phyloP scores from a whole-genome alignment of 768 basidiomycete species.

The Lactifluus pinguis region DNA sequence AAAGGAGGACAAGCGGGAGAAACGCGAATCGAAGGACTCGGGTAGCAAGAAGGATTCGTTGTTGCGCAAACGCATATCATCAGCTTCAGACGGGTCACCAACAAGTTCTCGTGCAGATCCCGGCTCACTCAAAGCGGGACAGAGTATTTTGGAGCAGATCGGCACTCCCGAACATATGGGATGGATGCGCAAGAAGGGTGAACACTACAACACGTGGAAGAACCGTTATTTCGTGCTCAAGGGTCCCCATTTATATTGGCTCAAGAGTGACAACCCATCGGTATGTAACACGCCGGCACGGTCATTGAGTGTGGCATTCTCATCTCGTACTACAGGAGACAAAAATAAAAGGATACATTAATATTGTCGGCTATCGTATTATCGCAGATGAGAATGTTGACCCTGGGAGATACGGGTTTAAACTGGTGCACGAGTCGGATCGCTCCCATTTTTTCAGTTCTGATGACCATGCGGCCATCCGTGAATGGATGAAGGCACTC shows the following conservation, averaged over 20 bases:
- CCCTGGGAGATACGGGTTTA: constrained; percentile 91
- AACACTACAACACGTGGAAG: constrained; percentile 91
- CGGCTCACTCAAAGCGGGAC: constrained; percentile 34
- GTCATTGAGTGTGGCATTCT: neutral
- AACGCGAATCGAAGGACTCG: constrained; percentile 20
- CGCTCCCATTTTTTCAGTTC: constrained; percentile 89
- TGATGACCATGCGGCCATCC: constrained; percentile 70
- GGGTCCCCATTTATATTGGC: constrained; percentile 81
- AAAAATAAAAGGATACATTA: constrained; percentile 93
- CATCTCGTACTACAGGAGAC: constrained; percentile 51
- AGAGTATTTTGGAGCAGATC: constrained; percentile 81
- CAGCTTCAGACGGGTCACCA: constrained; percentile 1
- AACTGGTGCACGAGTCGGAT: constrained; percentile 82
- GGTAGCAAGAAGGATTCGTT: constrained; percentile 28
- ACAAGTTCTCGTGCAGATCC: neutral
- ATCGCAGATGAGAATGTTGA: constrained; percentile 87
- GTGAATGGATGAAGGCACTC: constrained; percentile 99
- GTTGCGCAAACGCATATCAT: constrained; percentile 50
- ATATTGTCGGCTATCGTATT: constrained; percentile 86
- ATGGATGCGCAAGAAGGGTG: constrained; percentile 95
- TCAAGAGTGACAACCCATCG: constrained; percentile 65
- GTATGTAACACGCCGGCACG: constrained; percentile 23
- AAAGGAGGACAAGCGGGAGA: constrained; percentile 22
- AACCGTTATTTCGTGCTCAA: constrained; percentile 85
- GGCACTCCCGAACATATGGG: constrained; percentile 84